Base-by-base conservation (phyloP, 2,329 filamentous ascomycete species). In the Alternaria sp. region DNA sequence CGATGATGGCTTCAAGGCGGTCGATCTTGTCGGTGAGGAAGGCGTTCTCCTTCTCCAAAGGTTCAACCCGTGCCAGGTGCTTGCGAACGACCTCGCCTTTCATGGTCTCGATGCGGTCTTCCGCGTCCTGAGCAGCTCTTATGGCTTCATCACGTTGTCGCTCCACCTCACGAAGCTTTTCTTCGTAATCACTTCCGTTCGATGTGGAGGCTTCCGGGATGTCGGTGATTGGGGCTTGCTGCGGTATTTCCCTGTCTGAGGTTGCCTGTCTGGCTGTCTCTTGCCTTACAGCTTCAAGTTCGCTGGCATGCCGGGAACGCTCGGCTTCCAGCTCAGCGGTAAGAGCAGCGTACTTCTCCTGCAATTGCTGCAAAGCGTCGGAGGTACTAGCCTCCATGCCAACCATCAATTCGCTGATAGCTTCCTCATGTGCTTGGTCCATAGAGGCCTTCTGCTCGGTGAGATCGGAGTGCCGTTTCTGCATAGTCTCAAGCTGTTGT, bases 81-180 rank as follows among this genome's bases (percentile, higher is more conserved):
- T 79, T 79, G 15, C 72, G 56, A 12, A 80, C 77, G 0, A 80
- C 77, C 30, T 79, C 73, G 28, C 64, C 72, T 51, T 80, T 80
- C 71, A 80, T 77, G 5, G 64, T 71, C 57, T 80, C 77, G 43
- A 80, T 77, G 15, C 70, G 65, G 52, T 74, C 72, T 57, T 78
- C 70, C 9, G 76, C 75, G n/a, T 76, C 73, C 19, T 72, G 57
- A 0, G 67, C 64, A 13, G 71, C 68, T 40, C 45, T 50, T 54
- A 69, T 52, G 44, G 70, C 75, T 57, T 70, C 51, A 11, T 70
- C 66, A 36, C 69, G 74, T 47, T 74, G 67, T 45, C 61, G 49
- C 28, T 74, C 58, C 17, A 71, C 50, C 8, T 58, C 62, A 15
- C 61, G 58, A 10, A 74, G 52, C 7, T 54, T 61, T 12, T 69